Base-by-base conservation (phyloP, 345 rosid species). In the Moricandia arvensis region DNA sequence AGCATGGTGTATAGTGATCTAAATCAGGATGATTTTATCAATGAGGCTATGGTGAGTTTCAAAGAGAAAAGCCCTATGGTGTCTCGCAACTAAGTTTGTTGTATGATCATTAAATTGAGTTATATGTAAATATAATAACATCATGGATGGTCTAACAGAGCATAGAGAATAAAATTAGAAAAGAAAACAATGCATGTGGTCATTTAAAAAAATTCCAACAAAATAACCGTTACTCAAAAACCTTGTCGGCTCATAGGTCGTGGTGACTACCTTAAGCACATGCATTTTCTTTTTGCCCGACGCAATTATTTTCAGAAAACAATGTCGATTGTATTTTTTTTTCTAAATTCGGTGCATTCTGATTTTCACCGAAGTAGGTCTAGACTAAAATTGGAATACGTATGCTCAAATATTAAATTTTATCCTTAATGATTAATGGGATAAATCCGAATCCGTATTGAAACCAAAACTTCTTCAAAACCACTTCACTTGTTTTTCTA, bases 201-300 rank as follows among this genome's bases (percentile, higher is more conserved):
- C 38, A 61, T 60, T 51, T 24, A 67, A 64, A 59, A 78, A 18
- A 34, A 35, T 66, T 72, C 81, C 74, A 78, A 63, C 77, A 51
- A 1, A 13, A 29, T 66, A 67, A 78, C 69, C 64, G 38, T 66
- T 59, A 78, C 69, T 63, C 73, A 72, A 33, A 59, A 37, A 78
- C 81, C 58, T 73, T 72, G 81, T 78, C 81, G 77, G 81, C 59
- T 78, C 77, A 26, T 73, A 78, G n/a, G n/a, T n/a, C 81, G 81
- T 78, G 77, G 77, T 67, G 69, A 73, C 74, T 67, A 53, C 21
- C 37, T 30, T 54, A 29, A 37, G 63, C 81, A 78, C 81, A 78
- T 78, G 77, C 72, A 47, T 7, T 53, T 26, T 27, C 2, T 21
- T 7, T 75, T 29, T 62, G 10, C 72, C 37, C 43, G 31, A 71